Percentiles rank a stretch among this genome's conserved stretches.
These are phyloP conservation scores for Aquilaria yunnanensis DNA, from an alignment of 345 rosid species.

Conservation along the genomic window DNA sequence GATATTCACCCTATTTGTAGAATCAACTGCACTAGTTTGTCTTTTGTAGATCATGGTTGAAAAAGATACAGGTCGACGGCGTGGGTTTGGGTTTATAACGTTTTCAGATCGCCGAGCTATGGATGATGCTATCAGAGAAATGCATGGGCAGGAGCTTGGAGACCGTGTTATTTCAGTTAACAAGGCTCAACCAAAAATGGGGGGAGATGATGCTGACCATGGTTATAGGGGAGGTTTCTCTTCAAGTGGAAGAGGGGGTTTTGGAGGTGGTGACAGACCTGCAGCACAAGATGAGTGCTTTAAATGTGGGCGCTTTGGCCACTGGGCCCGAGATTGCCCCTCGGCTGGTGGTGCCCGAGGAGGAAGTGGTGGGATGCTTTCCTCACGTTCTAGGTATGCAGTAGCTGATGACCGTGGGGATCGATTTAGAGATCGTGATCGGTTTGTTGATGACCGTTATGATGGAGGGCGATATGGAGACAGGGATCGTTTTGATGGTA, in stretches of 20 bases:
- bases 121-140: slow-evolving; percentile 95
- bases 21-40: slow-evolving; percentile 33
- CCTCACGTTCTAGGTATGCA: slow-evolving; percentile 77
- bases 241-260: slow-evolving; percentile 61
- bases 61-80: slow-evolving; percentile 91
- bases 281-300: slow-evolving; percentile 87
- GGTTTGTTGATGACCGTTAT: slow-evolving; percentile 86
- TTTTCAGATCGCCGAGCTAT: slow-evolving; percentile 86
- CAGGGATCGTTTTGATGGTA: slow-evolving; percentile 75
- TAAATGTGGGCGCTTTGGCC: slow-evolving; percentile 91
- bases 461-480: slow-evolving; percentile 81
- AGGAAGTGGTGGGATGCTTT: slow-evolving; percentile 53
- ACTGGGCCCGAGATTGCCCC: slow-evolving; percentile 99
- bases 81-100: slow-evolving; percentile 97
- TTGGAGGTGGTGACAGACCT: slow-evolving; percentile 68
- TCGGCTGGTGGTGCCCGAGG: slow-evolving; percentile 82
- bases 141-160: slow-evolving; percentile 93
- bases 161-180: slow-evolving; percentile 91
- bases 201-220: slow-evolving; percentile 65
- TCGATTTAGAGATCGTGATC: slow-evolving; percentile 78
- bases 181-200: slow-evolving; percentile 91
- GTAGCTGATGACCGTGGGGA: slow-evolving; percentile 67
- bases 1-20: slow-evolving; percentile 15
- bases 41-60: slow-evolving; percentile 85
- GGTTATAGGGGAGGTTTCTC: slow-evolving; percentile 82